Evolutionary conservation across 257 asterid genomes (phyloP), one percentile per base, ranked within the genome.

Genomic region (Forsythia suspensa): DNA sequence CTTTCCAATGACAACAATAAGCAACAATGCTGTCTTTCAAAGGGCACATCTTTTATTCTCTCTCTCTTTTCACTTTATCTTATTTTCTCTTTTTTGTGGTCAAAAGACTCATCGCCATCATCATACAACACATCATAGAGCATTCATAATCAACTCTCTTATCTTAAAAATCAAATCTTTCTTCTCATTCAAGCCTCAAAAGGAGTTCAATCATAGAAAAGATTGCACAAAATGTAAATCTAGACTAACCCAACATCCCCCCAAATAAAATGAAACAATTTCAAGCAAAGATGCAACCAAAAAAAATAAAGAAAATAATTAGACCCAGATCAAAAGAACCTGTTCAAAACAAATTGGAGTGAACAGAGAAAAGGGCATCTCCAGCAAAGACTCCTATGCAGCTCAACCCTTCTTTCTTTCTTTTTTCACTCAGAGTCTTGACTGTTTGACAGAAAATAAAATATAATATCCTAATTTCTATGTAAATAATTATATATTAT

Each of bases 51-150:
- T 78, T 80, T 76, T 80, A 36, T 75, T 81, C 48, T 80, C 77
- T 71, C 76, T 75, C 72, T 75, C 55, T 70, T 37, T 72, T 74
- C 90, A 80, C 92, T 88, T 86, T 90, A 79, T 80, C 81, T 77
- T 83, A 82, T 84, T 85, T 68, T 67, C 82, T 78, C 83, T 82
- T 81, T 86, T 71, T 10, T 74, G 75, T 76, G 88, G 94, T 88
- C 89, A 90, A 90, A 90, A 87, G 88, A 84, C 82, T 82, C 86
- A 79, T 82, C 86, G 75, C 76, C 79, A 86, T 81, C 89, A 86
- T 82, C 83, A 87, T 79, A 69, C 84, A 82, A 13, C 82, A 82
- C 81, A 84, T 80, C 82, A 87, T 81, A 84, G 68, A 85, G 81
- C 89, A 82, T 82, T 83, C 86, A 84, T 75, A 76, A 79, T 80